Evolutionary conservation across 2,329 filamentous ascomycete genomes (phyloP).

Genomic region (Reticulascus tulasneorum): DNA sequence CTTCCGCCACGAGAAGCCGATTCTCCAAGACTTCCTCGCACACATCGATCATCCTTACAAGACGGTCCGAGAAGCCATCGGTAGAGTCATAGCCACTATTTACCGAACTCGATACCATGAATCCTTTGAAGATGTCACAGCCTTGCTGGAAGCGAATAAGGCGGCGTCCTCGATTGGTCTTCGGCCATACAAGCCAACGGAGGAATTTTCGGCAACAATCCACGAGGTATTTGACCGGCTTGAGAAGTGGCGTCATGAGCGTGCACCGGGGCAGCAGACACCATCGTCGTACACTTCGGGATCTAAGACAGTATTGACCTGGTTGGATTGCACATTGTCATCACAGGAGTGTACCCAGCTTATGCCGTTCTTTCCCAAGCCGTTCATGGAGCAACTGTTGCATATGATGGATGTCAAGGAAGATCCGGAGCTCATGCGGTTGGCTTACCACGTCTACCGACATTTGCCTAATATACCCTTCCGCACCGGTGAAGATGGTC

Average conservation of each 20-base stretch:
- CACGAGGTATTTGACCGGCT: slow-evolving; percentile 72
- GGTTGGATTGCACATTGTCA: slow-evolving; percentile 87
- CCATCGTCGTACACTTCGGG: slow-evolving; percentile 93
- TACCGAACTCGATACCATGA: slow-evolving; percentile 92
- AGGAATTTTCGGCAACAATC: slow-evolving; percentile 70
- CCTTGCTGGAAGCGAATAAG: slow-evolving; percentile 75
- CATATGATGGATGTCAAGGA: slow-evolving; percentile 99
- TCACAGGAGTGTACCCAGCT: slow-evolving; percentile 92
- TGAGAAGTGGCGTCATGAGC: slow-evolving; percentile 82
- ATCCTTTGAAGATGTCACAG: slow-evolving; percentile 76
- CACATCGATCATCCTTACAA: slow-evolving; percentile 98
- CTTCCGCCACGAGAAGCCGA: slow-evolving; percentile 84
- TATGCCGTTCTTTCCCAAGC: slow-evolving; percentile 82
- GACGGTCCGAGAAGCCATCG: slow-evolving; percentile 91
- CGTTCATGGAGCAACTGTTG: slow-evolving; percentile 86
- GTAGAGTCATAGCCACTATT: slow-evolving; percentile 80
- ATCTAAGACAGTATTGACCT: slow-evolving; percentile 91
- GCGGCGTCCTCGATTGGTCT: slow-evolving; percentile 76
- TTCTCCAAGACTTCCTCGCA: slow-evolving; percentile 80
- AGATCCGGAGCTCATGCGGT: slow-evolving; percentile 87
- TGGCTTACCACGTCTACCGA: slow-evolving; percentile 95
- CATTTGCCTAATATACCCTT: slow-evolving; percentile 95
- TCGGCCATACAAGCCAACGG: slow-evolving; percentile 73
- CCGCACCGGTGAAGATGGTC: slow-evolving; percentile 75
- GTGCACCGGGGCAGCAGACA: slow-evolving; percentile 82